These are phyloP conservation scores for Tricholoma hemisulphureum DNA, from an alignment of 768 basidiomycete genomes.

Conservation along the genomic window DNA sequence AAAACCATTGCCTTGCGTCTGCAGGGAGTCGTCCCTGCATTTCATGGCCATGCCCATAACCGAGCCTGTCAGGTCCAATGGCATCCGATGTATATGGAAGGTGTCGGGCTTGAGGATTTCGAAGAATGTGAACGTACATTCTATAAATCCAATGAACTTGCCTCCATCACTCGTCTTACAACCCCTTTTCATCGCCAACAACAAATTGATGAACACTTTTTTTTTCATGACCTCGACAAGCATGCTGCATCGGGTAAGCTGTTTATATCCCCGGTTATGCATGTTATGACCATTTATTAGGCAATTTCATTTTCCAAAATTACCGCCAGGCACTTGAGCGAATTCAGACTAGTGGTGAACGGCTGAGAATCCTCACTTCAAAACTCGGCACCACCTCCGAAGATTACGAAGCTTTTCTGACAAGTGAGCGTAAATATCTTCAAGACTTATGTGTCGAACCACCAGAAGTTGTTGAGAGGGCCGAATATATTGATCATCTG, in stretches of 20 bases:
- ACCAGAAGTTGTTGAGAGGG: conserved; percentile 24
- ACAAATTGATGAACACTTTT: conserved; percentile 32
- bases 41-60: conserved; percentile 32
- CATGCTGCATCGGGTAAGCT: conserved; percentile 12
- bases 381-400: conserved; percentile 11
- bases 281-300: conserved; percentile 12
- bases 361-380: conserved; percentile 10
- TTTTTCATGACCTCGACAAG: conserved; percentile 35
- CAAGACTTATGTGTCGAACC: conserved; percentile 23
- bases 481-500: conserved; percentile 32
- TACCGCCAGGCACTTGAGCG: conserved; percentile 29
- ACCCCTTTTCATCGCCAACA: conserved; percentile 26
- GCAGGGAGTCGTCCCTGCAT: conserved; percentile 17
- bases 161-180: conserved; percentile 15
- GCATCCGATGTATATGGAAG: conserved; percentile 20
- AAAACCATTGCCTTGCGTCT: conserved; percentile 2
- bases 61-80: conserved; percentile 22
- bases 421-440: conserved; percentile 26
- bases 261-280: not conserved
- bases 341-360: conserved; percentile 14
- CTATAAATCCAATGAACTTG: conserved; percentile 29
- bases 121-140: too few species aligned
- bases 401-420: conserved; percentile 18
- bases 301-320: conserved; percentile 25
- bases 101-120: conserved; percentile 25